Conservation (phyloP, 2,329 filamentous ascomycete genomes). For the Clarireedia paspali region DNA sequence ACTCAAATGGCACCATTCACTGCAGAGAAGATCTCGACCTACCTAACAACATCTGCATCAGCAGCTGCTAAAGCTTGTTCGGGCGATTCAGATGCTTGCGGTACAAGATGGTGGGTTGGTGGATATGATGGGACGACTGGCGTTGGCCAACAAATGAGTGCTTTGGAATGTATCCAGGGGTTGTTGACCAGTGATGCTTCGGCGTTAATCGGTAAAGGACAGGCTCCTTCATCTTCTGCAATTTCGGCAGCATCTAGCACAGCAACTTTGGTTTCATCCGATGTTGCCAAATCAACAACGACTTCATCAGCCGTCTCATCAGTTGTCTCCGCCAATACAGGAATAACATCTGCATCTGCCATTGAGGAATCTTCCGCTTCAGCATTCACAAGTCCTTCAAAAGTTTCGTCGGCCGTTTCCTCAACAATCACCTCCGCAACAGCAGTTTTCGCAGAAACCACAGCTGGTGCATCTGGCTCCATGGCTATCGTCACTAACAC, state of each 20-base stretch:
- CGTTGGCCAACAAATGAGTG: conserved; percentile 58
- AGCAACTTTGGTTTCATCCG: not conserved
- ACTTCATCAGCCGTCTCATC: not conserved
- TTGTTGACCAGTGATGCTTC: conserved; percentile 39
- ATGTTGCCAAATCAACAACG: not conserved
- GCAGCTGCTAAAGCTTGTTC: conserved; percentile 51
- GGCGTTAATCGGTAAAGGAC: conserved; percentile 8
- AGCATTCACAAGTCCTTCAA: not conserved
- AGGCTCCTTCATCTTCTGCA: not conserved
- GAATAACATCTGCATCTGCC: too few relatives aligned
- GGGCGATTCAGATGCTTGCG: conserved; percentile 48
- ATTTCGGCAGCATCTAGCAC: not conserved
- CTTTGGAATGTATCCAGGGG: conserved; percentile 55
- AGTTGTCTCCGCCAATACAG: too few relatives aligned
- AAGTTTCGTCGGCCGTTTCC: not conserved
- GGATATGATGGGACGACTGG: conserved; percentile 48
- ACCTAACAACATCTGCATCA: conserved; percentile 43
- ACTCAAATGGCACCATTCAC: conserved; percentile 50
- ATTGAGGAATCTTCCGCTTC: too few relatives aligned
- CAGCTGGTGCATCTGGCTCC: not conserved
- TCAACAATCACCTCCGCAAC: not conserved
- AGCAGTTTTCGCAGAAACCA: not conserved
- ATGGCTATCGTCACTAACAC: not conserved
- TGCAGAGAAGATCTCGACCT: conserved; percentile 36
- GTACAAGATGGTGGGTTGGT: conserved; percentile 51